These are phyloP conservation scores for Hypoxylon sp. DNA, from an alignment of 2,329 filamentous ascomycete species.

Conservation along the genomic window DNA sequence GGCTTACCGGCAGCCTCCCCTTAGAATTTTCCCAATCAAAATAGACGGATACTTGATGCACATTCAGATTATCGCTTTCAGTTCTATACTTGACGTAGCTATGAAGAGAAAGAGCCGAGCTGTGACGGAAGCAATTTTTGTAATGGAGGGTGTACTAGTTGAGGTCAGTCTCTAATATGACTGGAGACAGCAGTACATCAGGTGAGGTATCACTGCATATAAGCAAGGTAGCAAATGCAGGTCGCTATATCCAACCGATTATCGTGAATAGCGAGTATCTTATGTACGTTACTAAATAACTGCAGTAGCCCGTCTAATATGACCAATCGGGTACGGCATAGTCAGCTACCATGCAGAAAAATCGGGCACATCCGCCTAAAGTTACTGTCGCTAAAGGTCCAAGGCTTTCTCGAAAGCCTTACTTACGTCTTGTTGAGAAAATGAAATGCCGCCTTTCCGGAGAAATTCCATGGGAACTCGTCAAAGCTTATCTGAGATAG, in stretches of 20 bases:
- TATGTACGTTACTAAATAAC: neutral
- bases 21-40: neutral
- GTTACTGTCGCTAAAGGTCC: neutral
- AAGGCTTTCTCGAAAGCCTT: slow-evolving; percentile 6
- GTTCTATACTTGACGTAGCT: neutral
- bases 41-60: neutral
- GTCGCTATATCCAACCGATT: slow-evolving; percentile 2
- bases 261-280: slow-evolving; percentile 1
- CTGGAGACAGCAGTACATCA: slow-evolving; percentile 14
- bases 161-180: neutral
- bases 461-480: neutral
- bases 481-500: neutral
- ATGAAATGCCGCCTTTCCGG: neutral
- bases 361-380: slow-evolving; percentile 2
- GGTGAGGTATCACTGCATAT: slow-evolving; percentile 14
- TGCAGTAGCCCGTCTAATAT: neutral
- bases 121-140: slow-evolving; percentile 1
- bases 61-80: neutral
- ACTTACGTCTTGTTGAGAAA: neutral
- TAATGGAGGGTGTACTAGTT: neutral
- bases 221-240: slow-evolving; percentile 1
- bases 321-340: neutral
- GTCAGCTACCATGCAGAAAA: neutral
- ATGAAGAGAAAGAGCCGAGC: neutral
- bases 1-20: neutral